These are phyloP conservation scores for Sclerotinia sclerotiorum DNA, from an alignment of 2,329 filamentous ascomycete species.

Conservation along the genomic window DNA sequence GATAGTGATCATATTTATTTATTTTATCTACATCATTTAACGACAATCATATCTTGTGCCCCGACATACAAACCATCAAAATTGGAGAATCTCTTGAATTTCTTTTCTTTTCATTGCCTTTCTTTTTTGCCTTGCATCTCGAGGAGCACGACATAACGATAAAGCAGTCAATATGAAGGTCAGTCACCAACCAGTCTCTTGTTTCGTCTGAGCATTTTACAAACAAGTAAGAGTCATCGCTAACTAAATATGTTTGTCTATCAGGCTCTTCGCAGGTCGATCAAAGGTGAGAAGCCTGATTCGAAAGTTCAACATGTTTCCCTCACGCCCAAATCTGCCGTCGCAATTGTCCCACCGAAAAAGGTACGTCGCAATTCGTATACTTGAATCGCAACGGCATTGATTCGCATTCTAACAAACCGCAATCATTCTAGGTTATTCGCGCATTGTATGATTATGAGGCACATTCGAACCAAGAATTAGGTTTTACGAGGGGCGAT, in stretches of 20 bases:
- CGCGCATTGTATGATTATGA: slow-evolving; percentile 93
- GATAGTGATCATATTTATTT: slow-evolving; percentile 2
- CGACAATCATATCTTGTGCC: slow-evolving; percentile 16
- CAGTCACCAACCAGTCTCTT: slow-evolving; percentile 18
- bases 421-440: slow-evolving; percentile 68
- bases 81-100: not conserved
- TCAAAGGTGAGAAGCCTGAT: slow-evolving; percentile 66
- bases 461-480: slow-evolving; percentile 71
- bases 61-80: not conserved
- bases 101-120: slow-evolving; percentile 25
- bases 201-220: not conserved
- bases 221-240: slow-evolving; percentile 22
- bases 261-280: slow-evolving; percentile 64
- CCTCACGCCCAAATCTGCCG: slow-evolving; percentile 67
- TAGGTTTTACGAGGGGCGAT: slow-evolving; percentile 91
- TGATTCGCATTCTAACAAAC: slow-evolving; percentile 1
- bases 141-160: slow-evolving; percentile 27
- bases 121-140: slow-evolving; percentile 25
- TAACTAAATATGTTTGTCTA: slow-evolving; percentile 32
- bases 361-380: slow-evolving; percentile 53
- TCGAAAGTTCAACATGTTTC: slow-evolving; percentile 61
- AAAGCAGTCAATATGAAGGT: slow-evolving; percentile 38
- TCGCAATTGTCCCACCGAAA: slow-evolving; percentile 70
- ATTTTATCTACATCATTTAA: not conserved
- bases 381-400: slow-evolving; percentile 15